Conservation (phyloP, 2,329 filamentous ascomycete genomes). For the Sporothrix humicola region DNA sequence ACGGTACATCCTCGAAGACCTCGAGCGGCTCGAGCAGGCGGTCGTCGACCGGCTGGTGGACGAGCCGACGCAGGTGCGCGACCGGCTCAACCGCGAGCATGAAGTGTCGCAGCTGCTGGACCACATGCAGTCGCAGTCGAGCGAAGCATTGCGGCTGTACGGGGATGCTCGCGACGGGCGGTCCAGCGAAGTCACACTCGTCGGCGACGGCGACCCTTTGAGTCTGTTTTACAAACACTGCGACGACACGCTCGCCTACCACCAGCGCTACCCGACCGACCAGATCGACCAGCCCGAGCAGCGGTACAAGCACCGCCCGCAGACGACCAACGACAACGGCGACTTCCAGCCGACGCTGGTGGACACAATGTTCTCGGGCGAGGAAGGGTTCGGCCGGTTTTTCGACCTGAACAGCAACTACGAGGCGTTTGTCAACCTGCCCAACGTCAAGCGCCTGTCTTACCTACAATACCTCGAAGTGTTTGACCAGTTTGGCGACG, state of each 20-base stretch:
- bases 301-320: conserved; percentile 76
- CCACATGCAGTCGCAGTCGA: conserved; percentile 85
- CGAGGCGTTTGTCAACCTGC: conserved; percentile 88
- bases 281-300: conserved; percentile 93
- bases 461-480: conserved; percentile 93
- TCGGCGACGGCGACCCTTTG: conserved; percentile 82
- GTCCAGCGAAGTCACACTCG: conserved; percentile 79
- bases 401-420: conserved; percentile 86
- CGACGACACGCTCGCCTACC: conserved; percentile 80
- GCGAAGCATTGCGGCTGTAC: conserved; percentile 81
- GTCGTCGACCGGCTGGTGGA: conserved; percentile 87
- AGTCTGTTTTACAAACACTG: conserved; percentile 90
- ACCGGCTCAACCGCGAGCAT: conserved; percentile 88
- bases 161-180: conserved; percentile 74
- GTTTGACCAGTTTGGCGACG: conserved; percentile 76
- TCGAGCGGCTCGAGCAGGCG: conserved; percentile 93
- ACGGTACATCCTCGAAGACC: conserved; percentile 90
- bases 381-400: conserved; percentile 91
- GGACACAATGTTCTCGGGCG: conserved; percentile 92
- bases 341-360: conserved; percentile 65
- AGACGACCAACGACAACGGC: conserved; percentile 52
- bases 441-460: conserved; percentile 79
- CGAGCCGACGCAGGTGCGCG: conserved; percentile 90
- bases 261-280: conserved; percentile 90
- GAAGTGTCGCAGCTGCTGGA: conserved; percentile 85